Conservation (phyloP, 1,284 basidiomycete species). For the Trametes sp. region DNA sequence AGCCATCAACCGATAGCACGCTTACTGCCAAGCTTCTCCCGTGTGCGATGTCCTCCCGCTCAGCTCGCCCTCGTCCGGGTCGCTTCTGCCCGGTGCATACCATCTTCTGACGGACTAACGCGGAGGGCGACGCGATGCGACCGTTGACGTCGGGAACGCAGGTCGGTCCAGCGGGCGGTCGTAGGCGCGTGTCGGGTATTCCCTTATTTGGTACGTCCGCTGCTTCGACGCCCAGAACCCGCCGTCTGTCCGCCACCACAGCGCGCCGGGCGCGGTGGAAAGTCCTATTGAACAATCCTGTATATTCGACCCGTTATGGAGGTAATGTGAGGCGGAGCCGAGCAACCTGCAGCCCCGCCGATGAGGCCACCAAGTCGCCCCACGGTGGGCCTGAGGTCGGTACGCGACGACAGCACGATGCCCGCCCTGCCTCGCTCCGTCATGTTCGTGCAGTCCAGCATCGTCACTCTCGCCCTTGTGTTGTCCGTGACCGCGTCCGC, state of each 20-base stretch:
- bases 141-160: neutral
- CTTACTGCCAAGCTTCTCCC: no score
- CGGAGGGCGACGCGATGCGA: neutral
- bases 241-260: neutral
- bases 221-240: constrained; percentile 1
- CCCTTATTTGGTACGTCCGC: constrained; percentile 9
- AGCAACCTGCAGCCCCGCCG: neutral
- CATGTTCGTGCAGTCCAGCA: constrained; percentile 4
- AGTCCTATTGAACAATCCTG: no score
- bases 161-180: neutral
- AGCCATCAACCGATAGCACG: no score
- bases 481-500: constrained; percentile 39
- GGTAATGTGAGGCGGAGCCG: neutral
- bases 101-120: neutral
- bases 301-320: no score
- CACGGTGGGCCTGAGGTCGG: neutral
- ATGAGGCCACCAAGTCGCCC: neutral
- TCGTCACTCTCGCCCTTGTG: constrained; percentile 39
- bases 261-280: no score
- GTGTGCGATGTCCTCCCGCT: no score
- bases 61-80: no score
- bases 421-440: no score
- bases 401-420: neutral
- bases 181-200: constrained; percentile 13
- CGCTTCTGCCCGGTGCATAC: neutral